These are phyloP conservation scores for Metarhizium guizhouense DNA, from an alignment of 2,329 filamentous ascomycete genomes.

Conservation along the genomic window DNA sequence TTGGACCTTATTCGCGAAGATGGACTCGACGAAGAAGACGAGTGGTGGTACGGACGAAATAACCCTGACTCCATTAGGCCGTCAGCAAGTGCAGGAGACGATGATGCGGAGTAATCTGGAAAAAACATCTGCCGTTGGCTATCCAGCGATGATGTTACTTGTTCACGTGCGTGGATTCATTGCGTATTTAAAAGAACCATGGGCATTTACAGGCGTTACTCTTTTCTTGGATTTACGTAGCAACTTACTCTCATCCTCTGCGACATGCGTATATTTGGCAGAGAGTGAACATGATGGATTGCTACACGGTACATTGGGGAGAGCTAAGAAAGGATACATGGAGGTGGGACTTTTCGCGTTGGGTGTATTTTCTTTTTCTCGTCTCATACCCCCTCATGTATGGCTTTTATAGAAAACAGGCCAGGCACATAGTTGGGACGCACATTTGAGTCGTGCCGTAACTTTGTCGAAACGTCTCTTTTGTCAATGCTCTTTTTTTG, in stretches of 20 bases:
- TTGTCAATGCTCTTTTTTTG: neutral
- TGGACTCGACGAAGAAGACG: slow-evolving; percentile 48
- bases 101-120: slow-evolving; percentile 33
- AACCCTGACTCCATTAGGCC: slow-evolving; percentile 47
- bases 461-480: slow-evolving; percentile 1
- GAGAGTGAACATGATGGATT: neutral
- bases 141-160: neutral
- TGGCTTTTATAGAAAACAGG: neutral
- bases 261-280: neutral
- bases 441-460: neutral
- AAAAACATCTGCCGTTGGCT: neutral
- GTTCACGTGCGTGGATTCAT: neutral
- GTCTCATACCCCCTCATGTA: neutral
- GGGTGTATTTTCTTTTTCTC: neutral
- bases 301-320: neutral
- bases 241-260: neutral
- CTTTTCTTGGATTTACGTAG: neutral
- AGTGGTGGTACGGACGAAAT: slow-evolving; percentile 51
- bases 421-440: neutral
- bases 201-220: slow-evolving; percentile 7
- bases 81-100: slow-evolving; percentile 40
- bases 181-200: neutral
- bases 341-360: neutral
- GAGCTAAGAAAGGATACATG: neutral
- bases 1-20: slow-evolving; percentile 56